Conservation (phyloP, 768 basidiomycete species). For the Lyophyllum decastes region DNA sequence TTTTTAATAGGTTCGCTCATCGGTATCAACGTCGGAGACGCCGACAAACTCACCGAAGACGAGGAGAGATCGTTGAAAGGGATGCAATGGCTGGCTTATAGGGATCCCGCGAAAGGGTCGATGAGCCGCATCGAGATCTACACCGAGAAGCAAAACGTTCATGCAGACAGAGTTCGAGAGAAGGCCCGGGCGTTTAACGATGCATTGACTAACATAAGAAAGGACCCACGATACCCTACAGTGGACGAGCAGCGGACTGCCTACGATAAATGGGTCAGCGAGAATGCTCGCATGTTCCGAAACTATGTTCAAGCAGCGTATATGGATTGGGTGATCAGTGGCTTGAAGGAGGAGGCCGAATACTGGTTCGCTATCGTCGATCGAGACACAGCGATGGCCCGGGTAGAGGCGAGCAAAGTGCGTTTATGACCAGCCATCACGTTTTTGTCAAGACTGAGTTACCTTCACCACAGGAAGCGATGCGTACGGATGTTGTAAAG, state of each 20-base stretch:
- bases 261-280: background rate
- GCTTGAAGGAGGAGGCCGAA: background rate
- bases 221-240: background rate
- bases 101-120: no score
- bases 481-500: background rate
- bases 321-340: background rate
- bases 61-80: background rate
- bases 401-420: background rate
- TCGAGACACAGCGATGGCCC: background rate
- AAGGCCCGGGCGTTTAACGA: background rate
- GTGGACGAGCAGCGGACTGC: background rate
- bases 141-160: background rate
- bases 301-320: background rate
- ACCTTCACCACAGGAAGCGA: slow-evolving; percentile 1
- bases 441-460: no score
- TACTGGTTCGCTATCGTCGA: background rate
- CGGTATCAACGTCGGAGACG: background rate
- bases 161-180: background rate
- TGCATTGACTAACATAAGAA: background rate
- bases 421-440: background rate
- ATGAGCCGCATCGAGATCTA: background rate
- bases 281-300: background rate
- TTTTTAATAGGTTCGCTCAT: background rate
- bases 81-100: background rate
- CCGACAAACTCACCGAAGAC: background rate